These are phyloP conservation scores for Catharanthus roseus DNA, from an alignment of 257 asterid species.

Conservation along the genomic window DNA sequence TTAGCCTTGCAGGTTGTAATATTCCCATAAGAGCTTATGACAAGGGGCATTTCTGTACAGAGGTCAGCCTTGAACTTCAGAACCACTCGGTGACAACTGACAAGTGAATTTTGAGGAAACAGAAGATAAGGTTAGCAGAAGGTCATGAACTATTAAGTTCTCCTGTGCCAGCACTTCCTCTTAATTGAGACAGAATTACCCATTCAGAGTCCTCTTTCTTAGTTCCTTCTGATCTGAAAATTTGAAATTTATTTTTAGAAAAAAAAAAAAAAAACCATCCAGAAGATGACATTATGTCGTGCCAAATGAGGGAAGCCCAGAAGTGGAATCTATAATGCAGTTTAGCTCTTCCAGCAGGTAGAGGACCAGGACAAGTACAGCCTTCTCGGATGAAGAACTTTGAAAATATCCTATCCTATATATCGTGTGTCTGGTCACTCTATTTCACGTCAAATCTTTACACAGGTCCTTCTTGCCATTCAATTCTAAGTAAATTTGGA, in stretches of 20 bases:
- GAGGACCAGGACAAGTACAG: not conserved
- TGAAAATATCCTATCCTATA: too few relatives aligned
- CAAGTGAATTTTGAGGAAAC: too few relatives aligned
- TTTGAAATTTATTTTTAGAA: too few relatives aligned
- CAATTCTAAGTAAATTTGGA: not conserved
- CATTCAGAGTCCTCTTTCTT: too few relatives aligned
- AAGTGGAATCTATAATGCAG: not conserved
- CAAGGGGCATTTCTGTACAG: not conserved
- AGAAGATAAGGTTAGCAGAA: not conserved
- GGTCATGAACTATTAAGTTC: not conserved
- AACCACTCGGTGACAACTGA: not conserved
- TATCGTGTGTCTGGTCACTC: not conserved
- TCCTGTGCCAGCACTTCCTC: too few relatives aligned
- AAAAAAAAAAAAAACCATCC: too few relatives aligned
- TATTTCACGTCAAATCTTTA: not conserved
- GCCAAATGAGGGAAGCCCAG: not conserved
- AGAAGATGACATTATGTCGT: too few relatives aligned
- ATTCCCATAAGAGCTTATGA: not conserved
- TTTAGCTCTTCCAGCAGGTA: not conserved
- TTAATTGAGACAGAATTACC: too few relatives aligned
- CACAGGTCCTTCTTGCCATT: not conserved
- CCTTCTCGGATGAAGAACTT: too few relatives aligned
- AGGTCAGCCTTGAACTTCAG: not conserved
- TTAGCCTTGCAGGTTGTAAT: not conserved
- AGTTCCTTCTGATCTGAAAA: too few relatives aligned